Evolutionary conservation across 106 monocot genomes (phyloP), one percentile per base, ranked within the genome.

Genomic region (Acorus calamus): DNA sequence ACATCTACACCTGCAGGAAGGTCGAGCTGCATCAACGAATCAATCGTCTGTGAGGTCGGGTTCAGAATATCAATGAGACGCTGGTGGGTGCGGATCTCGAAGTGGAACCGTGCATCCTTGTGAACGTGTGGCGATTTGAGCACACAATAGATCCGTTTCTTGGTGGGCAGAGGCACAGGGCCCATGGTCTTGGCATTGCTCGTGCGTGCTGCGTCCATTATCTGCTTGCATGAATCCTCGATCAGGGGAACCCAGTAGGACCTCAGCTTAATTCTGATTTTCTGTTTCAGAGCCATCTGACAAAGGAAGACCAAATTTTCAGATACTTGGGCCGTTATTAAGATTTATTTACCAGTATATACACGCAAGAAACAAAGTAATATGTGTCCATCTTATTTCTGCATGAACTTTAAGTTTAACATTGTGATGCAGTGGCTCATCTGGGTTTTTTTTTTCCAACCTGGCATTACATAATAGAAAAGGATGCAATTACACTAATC

Each of bases 1-100:
- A 98, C 96, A 71, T 98, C 96, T 0, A 98, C 96, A 41, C 91
- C 96, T 3, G 96, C 91, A 5, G 96, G 96, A 12, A 98, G 85
- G 52, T 98, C 87, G 28, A 98, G 81, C 52, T 87, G 84, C 87
- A 91, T 91, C 57, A 91, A 56, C 2, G 91, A 87, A 72, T 98
- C 96, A 3, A 98, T 88, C 0, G 90, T 96, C 55, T 96, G 90
- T 5, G 87, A 81, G 11, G 96, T 96, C 0, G 96, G 96, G 54
- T 87, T 81, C 53, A 87, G 55, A 52, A 96, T 88, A 50, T 91
- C 96, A 41, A 91, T 91, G 11, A 91, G 46, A 2, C 87, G 82
- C 62, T 80, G 81, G 57, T 91, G 90, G 3, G 96, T 96, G 9
- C 90, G 74, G 57, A 98, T 98, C 83, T 98, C 96, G 48, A 98